phyloP scores from a whole-genome alignment of 805 yeast species.

The Alloascoidea africana region DNA sequence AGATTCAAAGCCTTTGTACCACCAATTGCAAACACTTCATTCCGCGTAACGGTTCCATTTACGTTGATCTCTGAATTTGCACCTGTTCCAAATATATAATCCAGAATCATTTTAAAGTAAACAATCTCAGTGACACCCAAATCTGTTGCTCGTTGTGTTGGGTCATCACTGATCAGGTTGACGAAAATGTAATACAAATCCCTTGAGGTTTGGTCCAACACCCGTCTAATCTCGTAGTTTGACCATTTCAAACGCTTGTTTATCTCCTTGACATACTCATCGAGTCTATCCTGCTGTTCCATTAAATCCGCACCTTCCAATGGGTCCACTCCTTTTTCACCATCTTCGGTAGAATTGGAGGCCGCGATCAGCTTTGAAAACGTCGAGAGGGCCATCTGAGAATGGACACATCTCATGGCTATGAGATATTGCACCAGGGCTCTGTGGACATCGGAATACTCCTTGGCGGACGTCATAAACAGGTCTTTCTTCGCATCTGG shows the following conservation, averaged over 20 bases:
- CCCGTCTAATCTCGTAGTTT: conserved; percentile 28
- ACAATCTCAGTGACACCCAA: conserved; percentile 24
- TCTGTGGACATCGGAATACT: conserved; percentile 4
- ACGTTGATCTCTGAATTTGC: conserved; percentile 2
- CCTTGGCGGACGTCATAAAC: conserved; percentile 1
- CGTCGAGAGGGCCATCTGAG: conserved; percentile 3
- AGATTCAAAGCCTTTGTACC: conserved; percentile 2
- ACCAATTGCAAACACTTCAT: conserved; percentile 18
- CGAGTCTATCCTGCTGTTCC: conserved; percentile 4
- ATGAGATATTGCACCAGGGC: conserved; percentile 5
- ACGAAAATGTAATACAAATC: conserved; percentile 22
- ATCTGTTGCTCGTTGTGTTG: conserved; percentile 21
- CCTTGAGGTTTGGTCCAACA: conserved; percentile 20
- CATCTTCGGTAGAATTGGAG: conserved; percentile 5
- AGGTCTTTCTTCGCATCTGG: too few relatives aligned
- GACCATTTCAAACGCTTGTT: conserved; percentile 18
- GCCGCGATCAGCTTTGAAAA: not conserved
- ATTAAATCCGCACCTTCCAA: conserved; percentile 1
- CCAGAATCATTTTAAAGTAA: conserved; percentile 30
- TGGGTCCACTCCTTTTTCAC: conserved; percentile 1
- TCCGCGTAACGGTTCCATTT: conserved; percentile 11
- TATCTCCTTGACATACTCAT: conserved; percentile 10
- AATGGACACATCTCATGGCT: conserved; percentile 3
- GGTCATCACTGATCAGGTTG: conserved; percentile 24
- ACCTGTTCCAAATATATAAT: conserved; percentile 19